Conservation (phyloP, 192 early-diverging fungal species). For the Umbelopsis isabellina region DNA sequence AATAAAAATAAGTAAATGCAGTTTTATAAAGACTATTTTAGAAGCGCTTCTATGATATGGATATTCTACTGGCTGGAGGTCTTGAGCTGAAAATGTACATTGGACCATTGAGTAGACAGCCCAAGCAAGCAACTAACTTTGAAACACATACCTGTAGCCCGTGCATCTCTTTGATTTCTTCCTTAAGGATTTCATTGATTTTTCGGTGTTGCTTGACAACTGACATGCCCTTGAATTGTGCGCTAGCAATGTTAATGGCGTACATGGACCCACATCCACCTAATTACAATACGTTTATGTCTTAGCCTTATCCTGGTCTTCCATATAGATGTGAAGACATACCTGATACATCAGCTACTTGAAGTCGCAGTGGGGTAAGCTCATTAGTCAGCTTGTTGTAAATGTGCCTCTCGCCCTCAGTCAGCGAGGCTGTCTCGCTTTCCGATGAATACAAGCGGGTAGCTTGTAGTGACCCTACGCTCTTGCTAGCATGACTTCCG, state of each 20-base stretch:
- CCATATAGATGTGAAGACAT: neutral
- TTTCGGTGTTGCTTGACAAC: conserved; percentile 91
- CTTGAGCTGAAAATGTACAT: conserved; percentile 26
- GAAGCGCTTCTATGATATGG: neutral
- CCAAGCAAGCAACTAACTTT: neutral
- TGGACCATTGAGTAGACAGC: neutral
- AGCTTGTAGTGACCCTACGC: neutral
- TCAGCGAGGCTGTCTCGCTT: conserved; percentile 31
- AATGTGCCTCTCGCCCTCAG: conserved; percentile 72
- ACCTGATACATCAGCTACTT: conserved; percentile 87
- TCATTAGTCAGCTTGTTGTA: conserved; percentile 73
- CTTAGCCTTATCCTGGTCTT: neutral
- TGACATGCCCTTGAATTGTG: conserved; percentile 71
- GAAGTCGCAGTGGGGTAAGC: conserved; percentile 70
- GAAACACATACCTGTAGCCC: conserved; percentile 63
- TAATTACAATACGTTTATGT: conserved; percentile 32
- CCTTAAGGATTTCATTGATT: conserved; percentile 84
- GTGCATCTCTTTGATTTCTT: conserved; percentile 93
- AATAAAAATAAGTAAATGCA: too few relatives aligned
- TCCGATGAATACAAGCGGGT: conserved; percentile 6
- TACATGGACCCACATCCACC: conserved; percentile 99
- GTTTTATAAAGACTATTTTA: too few relatives aligned
- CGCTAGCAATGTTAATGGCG: conserved; percentile 83
- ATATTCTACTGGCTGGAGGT: conserved; percentile 28
- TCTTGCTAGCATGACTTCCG: too few relatives aligned